These are phyloP conservation scores for Cucurbita pepo DNA, from an alignment of 306 rosid species.

Conservation along the genomic window DNA sequence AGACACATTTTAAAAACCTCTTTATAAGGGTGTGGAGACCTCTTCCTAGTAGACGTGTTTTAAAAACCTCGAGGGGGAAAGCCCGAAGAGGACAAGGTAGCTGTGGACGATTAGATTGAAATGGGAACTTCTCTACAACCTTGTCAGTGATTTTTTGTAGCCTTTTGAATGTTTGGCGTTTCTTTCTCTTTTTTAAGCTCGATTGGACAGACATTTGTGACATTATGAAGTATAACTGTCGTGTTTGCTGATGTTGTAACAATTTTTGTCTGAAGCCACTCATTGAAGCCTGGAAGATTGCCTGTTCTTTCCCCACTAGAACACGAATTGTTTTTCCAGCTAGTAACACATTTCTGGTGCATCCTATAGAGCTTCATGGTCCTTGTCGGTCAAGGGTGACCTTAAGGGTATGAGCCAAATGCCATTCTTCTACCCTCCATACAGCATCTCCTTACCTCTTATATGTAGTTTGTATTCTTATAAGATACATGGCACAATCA, in stretches of 20 bases:
- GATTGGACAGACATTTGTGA: not conserved
- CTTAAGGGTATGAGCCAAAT: conserved; percentile 30
- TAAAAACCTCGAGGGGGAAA: too few species aligned
- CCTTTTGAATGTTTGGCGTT: not conserved
- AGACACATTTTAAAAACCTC: too few species aligned
- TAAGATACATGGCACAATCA: conserved; percentile 55
- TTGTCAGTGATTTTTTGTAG: not conserved
- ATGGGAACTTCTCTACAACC: not conserved
- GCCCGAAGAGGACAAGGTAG: too few species aligned
- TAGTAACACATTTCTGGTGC: conserved; percentile 34
- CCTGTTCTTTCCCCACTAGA: conserved; percentile 39
- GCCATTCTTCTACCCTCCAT: not conserved
- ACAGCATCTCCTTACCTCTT: not conserved
- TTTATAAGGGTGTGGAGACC: too few species aligned
- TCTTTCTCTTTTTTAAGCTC: not conserved
- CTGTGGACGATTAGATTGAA: not conserved
- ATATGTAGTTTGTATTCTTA: not conserved
- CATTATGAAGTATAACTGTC: not conserved
- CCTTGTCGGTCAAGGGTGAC: conserved; percentile 68
- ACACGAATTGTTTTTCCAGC: conserved; percentile 30
- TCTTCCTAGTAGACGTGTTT: too few species aligned
- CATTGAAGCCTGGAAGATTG: conserved; percentile 41
- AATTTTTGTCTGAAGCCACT: conserved; percentile 38
- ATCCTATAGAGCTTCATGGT: conserved; percentile 57
- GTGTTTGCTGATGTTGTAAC: not conserved